Conservation (phyloP, 1,284 basidiomycete species). For the Waitea zeae region DNA sequence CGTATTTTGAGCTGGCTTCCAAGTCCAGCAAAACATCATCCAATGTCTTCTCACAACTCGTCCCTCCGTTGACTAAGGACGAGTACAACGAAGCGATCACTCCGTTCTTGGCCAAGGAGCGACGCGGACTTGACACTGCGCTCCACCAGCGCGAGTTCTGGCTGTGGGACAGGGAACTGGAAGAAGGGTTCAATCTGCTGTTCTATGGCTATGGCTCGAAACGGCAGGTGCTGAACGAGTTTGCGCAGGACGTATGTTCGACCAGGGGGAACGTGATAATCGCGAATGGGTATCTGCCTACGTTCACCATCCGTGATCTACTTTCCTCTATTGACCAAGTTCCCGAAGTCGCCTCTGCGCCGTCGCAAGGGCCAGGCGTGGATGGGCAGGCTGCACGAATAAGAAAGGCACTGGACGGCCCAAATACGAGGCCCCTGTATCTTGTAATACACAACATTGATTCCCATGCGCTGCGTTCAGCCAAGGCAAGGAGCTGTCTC, state of each 20-base stretch:
- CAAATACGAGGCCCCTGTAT: constrained; percentile 30
- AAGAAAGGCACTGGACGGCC: constrained; percentile 33
- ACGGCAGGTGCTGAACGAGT: constrained; percentile 51
- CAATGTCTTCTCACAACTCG: constrained; percentile 57
- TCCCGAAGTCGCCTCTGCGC: constrained; percentile 27
- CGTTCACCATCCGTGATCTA: constrained; percentile 53
- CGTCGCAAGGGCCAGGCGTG: constrained; percentile 18
- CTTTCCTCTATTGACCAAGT: constrained; percentile 48
- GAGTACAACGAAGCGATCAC: constrained; percentile 36
- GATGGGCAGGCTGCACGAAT: constrained; percentile 53
- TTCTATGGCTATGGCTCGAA: constrained; percentile 86
- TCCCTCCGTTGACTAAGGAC: constrained; percentile 47
- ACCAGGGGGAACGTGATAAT: constrained; percentile 57
- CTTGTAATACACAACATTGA: constrained; percentile 84
- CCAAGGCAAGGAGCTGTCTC: constrained; percentile 45
- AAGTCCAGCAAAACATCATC: constrained; percentile 54
- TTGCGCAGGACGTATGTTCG: constrained; percentile 38
- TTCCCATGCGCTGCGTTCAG: constrained; percentile 43
- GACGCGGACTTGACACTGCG: constrained; percentile 12
- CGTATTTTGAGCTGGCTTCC: constrained; percentile 59
- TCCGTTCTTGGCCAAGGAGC: constrained; percentile 13
- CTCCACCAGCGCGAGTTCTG: constrained; percentile 28
- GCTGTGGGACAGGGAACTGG: constrained; percentile 54
- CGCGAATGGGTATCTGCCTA: constrained; percentile 66
- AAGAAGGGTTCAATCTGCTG: constrained; percentile 70